These are phyloP conservation scores for Podospora australis DNA, from an alignment of 495 filamentous ascomycete species.

Conservation along the genomic window DNA sequence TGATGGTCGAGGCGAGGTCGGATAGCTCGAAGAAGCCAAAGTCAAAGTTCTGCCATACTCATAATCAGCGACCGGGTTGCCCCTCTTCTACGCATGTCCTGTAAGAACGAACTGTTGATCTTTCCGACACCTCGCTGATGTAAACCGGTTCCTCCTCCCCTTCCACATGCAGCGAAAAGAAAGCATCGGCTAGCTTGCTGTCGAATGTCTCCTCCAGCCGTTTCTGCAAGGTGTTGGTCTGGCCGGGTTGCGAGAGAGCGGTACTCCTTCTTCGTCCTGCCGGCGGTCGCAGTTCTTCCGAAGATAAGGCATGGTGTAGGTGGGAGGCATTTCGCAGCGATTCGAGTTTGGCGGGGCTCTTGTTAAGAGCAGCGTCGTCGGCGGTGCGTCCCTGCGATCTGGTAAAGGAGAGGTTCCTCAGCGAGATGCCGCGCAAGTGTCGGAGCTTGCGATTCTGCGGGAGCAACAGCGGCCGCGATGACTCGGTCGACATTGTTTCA, in stretches of 20 bases:
- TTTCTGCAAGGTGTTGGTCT: constrained; percentile 62
- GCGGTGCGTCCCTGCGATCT: constrained; percentile 64
- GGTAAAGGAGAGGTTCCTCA: constrained; percentile 74
- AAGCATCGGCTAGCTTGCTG: constrained; percentile 73
- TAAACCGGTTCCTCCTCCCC: constrained; percentile 69
- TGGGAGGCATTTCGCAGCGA: constrained; percentile 47
- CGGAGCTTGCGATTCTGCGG: constrained; percentile 81
- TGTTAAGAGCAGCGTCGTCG: constrained; percentile 79
- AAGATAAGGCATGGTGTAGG: constrained; percentile 66
- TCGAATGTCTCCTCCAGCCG: constrained; percentile 67
- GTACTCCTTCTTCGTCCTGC: constrained; percentile 60
- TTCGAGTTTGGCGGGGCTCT: constrained; percentile 62
- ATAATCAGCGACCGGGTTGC: neutral
- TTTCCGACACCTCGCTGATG: constrained; percentile 75
- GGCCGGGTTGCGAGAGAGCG: constrained; percentile 61
- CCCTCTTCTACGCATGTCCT: neutral
- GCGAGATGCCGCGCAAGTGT: constrained; percentile 77
- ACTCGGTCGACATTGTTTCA: constrained; percentile 33
- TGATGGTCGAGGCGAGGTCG: constrained; percentile 56
- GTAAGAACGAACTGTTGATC: constrained; percentile 53
- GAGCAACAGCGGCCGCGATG: constrained; percentile 39
- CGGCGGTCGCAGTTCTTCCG: constrained; percentile 52
- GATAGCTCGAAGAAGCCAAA: constrained; percentile 83
- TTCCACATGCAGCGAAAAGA: constrained; percentile 77
- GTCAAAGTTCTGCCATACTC: constrained; percentile 61